Base-by-base conservation (phyloP, 163 green algal species). In the Coccomyxa subellipsoidea region DNA sequence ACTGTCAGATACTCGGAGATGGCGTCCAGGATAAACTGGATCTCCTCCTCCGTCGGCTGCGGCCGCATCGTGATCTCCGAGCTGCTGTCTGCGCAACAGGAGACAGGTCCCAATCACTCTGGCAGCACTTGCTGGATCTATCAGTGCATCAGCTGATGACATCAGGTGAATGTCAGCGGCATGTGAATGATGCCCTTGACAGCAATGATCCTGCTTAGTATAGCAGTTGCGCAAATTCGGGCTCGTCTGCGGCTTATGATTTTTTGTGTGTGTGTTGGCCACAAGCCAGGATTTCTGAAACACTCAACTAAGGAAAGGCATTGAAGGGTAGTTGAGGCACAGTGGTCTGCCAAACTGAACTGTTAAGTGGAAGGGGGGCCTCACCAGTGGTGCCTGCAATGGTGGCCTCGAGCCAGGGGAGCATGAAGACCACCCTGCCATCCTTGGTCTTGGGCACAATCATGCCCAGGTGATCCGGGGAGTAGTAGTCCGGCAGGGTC, bases 361-460 rank as follows among this genome's bases (percentile, higher is more conserved):
- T 6, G 1, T 8, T 59, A 18, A n/a, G 66, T 37, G 21, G 29
- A 23, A 73, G 27, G 32, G 8, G 66, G n/a, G n/a, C 4, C 21
- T 34, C 69, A 86, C 81, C 86, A 83, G 96, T 99, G 31, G 96
- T 99, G 47, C 96, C 96, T 0, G 96, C 96, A 71, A 99, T 97
- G 35, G 95, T 93, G 38, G 90, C 71, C 40, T 89, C 93, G 84
- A 95, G 90, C 92, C 93, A 99, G n/a, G 95, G 96, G 76, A 99
- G 90, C 93, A 99, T 94, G 89, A 99, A 99, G 79, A 99, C 91
- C 34, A 99, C 95, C 5, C 96, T 90, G 1, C 96, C 96, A 84
- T 99, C 96, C 86, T 97, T 96, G 71, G 96, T 99, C 87, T 99
- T 98, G 77, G 96, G 96, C 53, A 99, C 93, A 81, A 99, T 98